Evolutionary conservation across 441 rosid genomes (phyloP).

Genomic region (Pelargonium citronellum): DNA sequence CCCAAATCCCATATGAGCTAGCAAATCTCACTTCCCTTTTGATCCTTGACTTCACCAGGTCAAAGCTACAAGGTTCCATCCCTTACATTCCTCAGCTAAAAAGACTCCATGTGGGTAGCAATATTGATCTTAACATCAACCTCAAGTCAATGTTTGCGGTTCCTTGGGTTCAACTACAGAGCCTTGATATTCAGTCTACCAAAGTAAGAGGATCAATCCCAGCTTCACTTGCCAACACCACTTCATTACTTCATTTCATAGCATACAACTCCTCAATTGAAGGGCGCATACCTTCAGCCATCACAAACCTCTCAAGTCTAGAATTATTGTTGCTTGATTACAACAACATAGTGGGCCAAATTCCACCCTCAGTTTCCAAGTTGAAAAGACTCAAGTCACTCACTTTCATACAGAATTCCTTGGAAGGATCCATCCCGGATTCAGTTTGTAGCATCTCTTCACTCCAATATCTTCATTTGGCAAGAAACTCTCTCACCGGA

Average conservation of each 20-base stretch:
- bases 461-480: constrained; percentile 18
- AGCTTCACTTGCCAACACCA: constrained; percentile 13
- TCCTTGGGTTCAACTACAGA: constrained; percentile 23
- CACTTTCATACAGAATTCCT: constrained; percentile 19
- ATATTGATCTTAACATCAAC: constrained; percentile 13
- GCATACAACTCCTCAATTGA: constrained; percentile 19
- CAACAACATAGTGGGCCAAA: constrained; percentile 19
- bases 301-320: constrained; percentile 19
- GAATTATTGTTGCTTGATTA: background rate
- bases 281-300: constrained; percentile 22
- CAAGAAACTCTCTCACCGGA: constrained; percentile 18
- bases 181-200: constrained; percentile 18
- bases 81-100: constrained; percentile 26
- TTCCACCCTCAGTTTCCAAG: constrained; percentile 21
- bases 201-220: constrained; percentile 8
- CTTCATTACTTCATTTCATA: constrained; percentile 18
- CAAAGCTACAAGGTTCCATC: constrained; percentile 21
- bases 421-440: constrained; percentile 22
- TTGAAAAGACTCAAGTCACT: constrained; percentile 18
- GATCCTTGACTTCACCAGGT: constrained; percentile 18
- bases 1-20: constrained; percentile 21
- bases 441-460: constrained; percentile 24
- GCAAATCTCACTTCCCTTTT: constrained; percentile 25
- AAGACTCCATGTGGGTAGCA: constrained; percentile 16
- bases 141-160: constrained; percentile 19